Conservation (phyloP, 106 monocot genomes). For the Cymbidium sinense region DNA sequence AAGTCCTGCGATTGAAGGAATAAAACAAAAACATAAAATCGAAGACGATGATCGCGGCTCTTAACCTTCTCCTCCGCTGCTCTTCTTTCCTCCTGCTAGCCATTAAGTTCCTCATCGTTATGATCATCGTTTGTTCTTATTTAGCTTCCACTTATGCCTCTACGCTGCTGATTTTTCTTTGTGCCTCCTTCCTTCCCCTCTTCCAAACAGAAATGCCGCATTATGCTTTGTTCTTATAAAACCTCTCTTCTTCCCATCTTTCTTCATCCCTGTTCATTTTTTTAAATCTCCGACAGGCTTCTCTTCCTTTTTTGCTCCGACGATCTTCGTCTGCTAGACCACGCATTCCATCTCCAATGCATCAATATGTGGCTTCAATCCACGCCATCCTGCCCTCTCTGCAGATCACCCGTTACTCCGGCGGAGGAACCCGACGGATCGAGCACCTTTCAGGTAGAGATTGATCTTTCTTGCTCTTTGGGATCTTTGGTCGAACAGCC, state of each 20-base stretch:
- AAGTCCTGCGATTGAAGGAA: too few relatives aligned
- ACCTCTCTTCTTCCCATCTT: conserved; percentile 57
- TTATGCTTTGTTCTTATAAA: too few relatives aligned
- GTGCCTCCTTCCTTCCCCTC: conserved; percentile 7
- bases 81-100: conserved; percentile 8
- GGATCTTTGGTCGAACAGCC: conserved; percentile 80
- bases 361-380: conserved; percentile 82
- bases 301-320: conserved; percentile 58
- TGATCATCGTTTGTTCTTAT: too few relatives aligned
- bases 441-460: conserved; percentile 70
- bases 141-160: too few relatives aligned
- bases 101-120: conserved; percentile 46
- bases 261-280: conserved; percentile 3
- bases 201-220: neutral
- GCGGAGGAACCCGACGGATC: conserved; percentile 8
- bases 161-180: conserved; percentile 14
- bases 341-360: conserved; percentile 89
- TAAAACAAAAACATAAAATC: too few relatives aligned
- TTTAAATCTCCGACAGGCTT: conserved; percentile 58
- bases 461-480: conserved; percentile 66
- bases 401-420: conserved; percentile 44
- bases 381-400: conserved; percentile 87
- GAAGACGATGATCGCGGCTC: neutral
- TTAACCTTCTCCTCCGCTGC: conserved; percentile 37
- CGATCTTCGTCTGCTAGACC: conserved; percentile 86